Base-by-base conservation (phyloP, 768 basidiomycete genomes). In the Amanita subjunquillea region DNA sequence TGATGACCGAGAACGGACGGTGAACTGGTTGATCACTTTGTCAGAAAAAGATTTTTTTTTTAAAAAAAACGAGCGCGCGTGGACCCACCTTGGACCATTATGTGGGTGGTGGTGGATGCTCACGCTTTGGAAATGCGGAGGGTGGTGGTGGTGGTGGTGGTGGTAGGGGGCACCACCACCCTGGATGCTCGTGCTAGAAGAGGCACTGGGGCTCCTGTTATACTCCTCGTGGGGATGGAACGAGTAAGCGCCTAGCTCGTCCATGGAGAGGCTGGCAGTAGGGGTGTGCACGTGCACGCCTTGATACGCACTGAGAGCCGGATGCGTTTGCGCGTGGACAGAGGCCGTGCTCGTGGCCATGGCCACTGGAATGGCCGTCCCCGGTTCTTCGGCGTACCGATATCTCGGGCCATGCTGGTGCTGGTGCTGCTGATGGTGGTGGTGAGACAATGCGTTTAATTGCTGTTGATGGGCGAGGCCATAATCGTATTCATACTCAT, bases 181-280 rank as follows among this genome's bases (percentile, higher is more conserved):
- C 15, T 52, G 51, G 12, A 46, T 44, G 23, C 51, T 46, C 12
- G 51, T 17, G 44, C 34, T 53, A 3, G 51, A 53, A 1, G 51
- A 53, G 6, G 51, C 46, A 37, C 51, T 53, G 8, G 51, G 51
- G 20, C 51, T 53, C 44, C 51, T 30, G 9, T 9, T 53, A 45
- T 39, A 46, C 13, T 53, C 51, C 3, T 46, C 51, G 34, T 46
- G 46, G 6, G 22, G n/a, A 17, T 44, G 44, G 22, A 20, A 15
- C 1, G 23, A 20, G 23, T 30, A 22, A 10, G 29, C 17, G 22
- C 25, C n/a, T 6, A 51, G 23, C 2, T 43, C 50, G 27, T 50
- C 38, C 23, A 50, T 15, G 15, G 49, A 50, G 27, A 50, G n/a
- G 22, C 39, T 34, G 13, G 34, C 49, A 5, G 37, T 41, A 6